Evolutionary conservation across 2,329 filamentous ascomycete genomes (phyloP).

Genomic region (Rutstroemia sp.): DNA sequence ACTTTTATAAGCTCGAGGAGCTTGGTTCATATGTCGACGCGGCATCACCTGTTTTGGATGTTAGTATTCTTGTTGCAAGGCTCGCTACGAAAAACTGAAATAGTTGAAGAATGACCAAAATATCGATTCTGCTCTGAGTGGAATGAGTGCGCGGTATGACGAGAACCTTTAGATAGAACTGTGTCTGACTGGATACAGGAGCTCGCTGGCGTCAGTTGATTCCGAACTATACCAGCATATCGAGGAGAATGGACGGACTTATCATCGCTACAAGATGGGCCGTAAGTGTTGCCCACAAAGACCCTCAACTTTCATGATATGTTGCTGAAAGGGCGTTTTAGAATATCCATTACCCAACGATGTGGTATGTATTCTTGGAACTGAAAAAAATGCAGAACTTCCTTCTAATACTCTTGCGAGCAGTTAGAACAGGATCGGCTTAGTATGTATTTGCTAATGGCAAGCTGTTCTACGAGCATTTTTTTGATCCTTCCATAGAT

Average conservation of each 20-base stretch:
- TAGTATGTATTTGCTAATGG: background rate
- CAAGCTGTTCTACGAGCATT: too few species aligned
- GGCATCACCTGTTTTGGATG: background rate
- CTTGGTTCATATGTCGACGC: constrained; percentile 1
- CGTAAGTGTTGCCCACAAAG: background rate
- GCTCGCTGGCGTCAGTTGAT: background rate
- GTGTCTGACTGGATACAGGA: background rate
- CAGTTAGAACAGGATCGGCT: constrained; percentile 4
- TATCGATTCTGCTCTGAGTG: background rate
- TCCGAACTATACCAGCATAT: constrained; percentile 2
- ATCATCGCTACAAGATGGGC: constrained; percentile 6
- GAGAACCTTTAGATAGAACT: background rate
- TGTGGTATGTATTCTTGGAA: background rate
- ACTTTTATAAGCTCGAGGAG: background rate
- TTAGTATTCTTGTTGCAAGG: background rate
- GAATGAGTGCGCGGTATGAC: background rate
- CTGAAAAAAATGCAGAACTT: too few species aligned
- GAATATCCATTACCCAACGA: constrained; percentile 8
- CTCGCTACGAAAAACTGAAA: too few species aligned
- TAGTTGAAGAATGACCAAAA: background rate
- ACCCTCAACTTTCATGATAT: too few species aligned
- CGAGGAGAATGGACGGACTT: constrained; percentile 8
- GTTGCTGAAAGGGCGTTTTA: background rate
- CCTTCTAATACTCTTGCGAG: too few species aligned
- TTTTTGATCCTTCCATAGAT: background rate